phyloP scores from a whole-genome alignment of 2,329 filamentous ascomycete species.

The Epichloe baconii region DNA sequence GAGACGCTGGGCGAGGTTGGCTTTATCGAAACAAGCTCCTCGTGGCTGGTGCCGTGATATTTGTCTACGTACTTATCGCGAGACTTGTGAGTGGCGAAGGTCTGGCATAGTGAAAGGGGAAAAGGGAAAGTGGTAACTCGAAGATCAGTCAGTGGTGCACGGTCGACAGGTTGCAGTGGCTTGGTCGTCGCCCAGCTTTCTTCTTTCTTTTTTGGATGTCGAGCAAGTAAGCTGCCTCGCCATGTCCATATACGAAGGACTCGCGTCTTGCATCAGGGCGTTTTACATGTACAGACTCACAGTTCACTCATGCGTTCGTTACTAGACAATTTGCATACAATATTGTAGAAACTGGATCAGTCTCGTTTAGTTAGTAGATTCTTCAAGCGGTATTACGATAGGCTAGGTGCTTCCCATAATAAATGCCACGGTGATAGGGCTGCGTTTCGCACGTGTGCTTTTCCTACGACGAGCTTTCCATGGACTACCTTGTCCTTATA shows the following conservation, averaged over 20 bases:
- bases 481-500: too few species aligned
- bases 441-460: too few species aligned
- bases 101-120: conserved; percentile 8
- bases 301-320: neutral
- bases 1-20: conserved; percentile 75
- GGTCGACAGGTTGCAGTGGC: neutral
- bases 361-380: neutral
- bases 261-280: neutral
- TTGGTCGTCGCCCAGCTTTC: neutral
- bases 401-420: too few species aligned
- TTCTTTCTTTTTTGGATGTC: neutral
- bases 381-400: neutral
- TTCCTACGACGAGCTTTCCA: too few species aligned
- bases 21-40: conserved; percentile 66
- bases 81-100: conserved; percentile 49
- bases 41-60: conserved; percentile 55
- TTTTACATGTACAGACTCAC: neutral
- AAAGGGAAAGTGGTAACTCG: neutral
- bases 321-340: neutral
- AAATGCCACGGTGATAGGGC: too few species aligned
- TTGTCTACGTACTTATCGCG: conserved; percentile 73
- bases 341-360: neutral
- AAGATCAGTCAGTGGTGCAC: neutral
- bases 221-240: neutral
- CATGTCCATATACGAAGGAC: neutral